Evolutionary conservation across 2,329 filamentous ascomycete genomes (phyloP).

Genomic region (Monilinia laxa): DNA sequence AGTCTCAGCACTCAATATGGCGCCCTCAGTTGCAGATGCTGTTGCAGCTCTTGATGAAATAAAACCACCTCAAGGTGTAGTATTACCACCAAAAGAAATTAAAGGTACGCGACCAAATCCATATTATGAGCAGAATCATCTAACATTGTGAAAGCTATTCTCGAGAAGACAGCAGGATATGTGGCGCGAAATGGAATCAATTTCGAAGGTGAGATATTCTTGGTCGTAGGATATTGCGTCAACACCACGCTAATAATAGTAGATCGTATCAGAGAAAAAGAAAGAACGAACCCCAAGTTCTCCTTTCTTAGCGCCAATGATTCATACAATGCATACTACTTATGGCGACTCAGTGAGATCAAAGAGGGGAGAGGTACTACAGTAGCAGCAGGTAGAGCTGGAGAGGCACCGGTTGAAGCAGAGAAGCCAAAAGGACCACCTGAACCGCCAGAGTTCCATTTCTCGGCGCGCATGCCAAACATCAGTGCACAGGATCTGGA

Average conservation of each 20-base stretch:
- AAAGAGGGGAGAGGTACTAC: constrained; percentile 77
- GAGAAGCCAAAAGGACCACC: constrained; percentile 78
- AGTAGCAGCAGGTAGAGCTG: constrained; percentile 71
- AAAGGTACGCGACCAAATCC: constrained; percentile 49
- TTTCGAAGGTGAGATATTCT: constrained; percentile 53
- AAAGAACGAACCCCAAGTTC: constrained; percentile 83
- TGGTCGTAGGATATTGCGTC: constrained; percentile 1
- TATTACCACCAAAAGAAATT: constrained; percentile 82
- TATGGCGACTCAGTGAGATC: constrained; percentile 87
- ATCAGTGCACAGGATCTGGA: constrained; percentile 92
- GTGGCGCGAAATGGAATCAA: constrained; percentile 66
- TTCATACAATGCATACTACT: constrained; percentile 83
- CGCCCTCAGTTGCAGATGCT: constrained; percentile 45
- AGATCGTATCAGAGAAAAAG: constrained; percentile 82
- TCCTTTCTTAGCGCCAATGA: constrained; percentile 80
- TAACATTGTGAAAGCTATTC: constrained; percentile 51
- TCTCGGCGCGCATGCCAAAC: constrained; percentile 94
- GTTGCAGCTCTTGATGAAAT: constrained; percentile 60
- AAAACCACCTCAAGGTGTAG: constrained; percentile 78
- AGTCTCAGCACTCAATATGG: constrained; percentile 32
- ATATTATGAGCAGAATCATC: constrained; percentile 38
- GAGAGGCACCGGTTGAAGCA: constrained; percentile 56
- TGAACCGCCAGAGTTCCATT: constrained; percentile 83
- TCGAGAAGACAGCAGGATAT: constrained; percentile 95
- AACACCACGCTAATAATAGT: constrained; percentile 34